A percentile compares a stretch with the other conserved stretches of the same genome.
phyloP scores from a whole-genome alignment of 1,139 yeast species.

The Geotrichum bryndzae region DNA sequence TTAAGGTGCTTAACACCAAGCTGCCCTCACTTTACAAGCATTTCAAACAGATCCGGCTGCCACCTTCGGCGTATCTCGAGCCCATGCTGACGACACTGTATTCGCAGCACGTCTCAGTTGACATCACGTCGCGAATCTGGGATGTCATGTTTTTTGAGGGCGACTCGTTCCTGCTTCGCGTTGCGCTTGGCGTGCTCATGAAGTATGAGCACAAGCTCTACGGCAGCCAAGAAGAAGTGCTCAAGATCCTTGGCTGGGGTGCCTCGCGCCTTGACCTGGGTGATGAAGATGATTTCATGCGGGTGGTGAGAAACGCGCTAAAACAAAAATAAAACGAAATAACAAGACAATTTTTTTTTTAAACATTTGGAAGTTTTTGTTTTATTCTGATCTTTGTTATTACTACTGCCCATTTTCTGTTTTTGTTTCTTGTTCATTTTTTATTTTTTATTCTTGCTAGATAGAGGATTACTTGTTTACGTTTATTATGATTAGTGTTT shows the following conservation, averaged over 20 bases:
- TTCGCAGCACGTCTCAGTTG: slow-evolving; percentile 35
- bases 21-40: slow-evolving; percentile 47
- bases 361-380: slow-evolving; percentile 29
- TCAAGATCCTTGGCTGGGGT: slow-evolving; percentile 35
- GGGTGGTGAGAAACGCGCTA: not conserved
- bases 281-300: slow-evolving; percentile 7
- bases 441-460: not conserved
- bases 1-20: slow-evolving; percentile 42
- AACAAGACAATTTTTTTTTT: not conserved
- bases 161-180: slow-evolving; percentile 46
- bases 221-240: slow-evolving; percentile 46
- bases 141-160: slow-evolving; percentile 62
- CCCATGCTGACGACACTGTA: slow-evolving; percentile 38
- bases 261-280: slow-evolving; percentile 13
- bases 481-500: not conserved
- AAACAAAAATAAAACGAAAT: not conserved
- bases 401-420: too few species aligned
- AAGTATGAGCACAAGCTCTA: slow-evolving; percentile 48
- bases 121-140: slow-evolving; percentile 41
- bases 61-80: slow-evolving; percentile 36
- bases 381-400: too few species aligned
- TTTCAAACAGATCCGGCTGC: slow-evolving; percentile 41
- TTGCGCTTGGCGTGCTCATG: slow-evolving; percentile 45
- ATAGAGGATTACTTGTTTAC: not conserved
- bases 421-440: too few species aligned